Evolutionary conservation across 2,329 filamentous ascomycete species (phyloP), one percentile per base, ranked within the genome.

Genomic region (Lachnellula subtilissima): DNA sequence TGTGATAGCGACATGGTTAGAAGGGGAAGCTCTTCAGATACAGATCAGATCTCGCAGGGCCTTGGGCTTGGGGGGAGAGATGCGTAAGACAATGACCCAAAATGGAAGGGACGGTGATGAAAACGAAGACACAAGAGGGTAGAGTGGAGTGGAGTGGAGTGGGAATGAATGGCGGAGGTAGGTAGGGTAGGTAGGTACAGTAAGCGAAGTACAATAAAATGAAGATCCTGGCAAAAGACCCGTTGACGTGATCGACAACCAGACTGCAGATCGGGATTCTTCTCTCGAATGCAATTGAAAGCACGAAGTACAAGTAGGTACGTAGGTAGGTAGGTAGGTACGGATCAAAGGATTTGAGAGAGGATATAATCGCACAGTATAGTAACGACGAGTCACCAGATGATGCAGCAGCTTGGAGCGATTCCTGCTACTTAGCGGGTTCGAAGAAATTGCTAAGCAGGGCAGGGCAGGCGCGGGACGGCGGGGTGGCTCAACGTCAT

Each of bases 1-100:
- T 97, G 93, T 77, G 97, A 96, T 64, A 83, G 84, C 68, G 82
- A 85, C 82, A 85, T 85, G 45, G 59, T 65, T 61, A 57, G 54
- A 59, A 53, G 42, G 15, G 37, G 45, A 14, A 22, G 8, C n/a
- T 48, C 45, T 23, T n/a, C 14, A 22, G 14, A n/a, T 22, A 15
- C 23, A 32, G 23, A 14, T 32, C 43, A 28, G 15, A n/a, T 32
- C 8, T 32, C 28, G 28, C 28, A 11, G 28, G 9, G 9, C 28
- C 9, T 32, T 9, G 28, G 28, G 9, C 28, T 32, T 8, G 46
- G 8, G 22, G 46, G 23, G 12, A 32, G 15, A 47, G 45, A 48
- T 48, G 46, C 46, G 46, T 48, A 48, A 48, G 46, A 40, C 37
- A 40, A 40, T 7, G 37, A 40, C 37, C 37, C 9, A 17, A 17